A percentile compares a stretch with the other conserved stretches of the same genome.
Conservation (phyloP, 2,329 filamentous ascomycete species). For the Lachnellula cervina region DNA sequence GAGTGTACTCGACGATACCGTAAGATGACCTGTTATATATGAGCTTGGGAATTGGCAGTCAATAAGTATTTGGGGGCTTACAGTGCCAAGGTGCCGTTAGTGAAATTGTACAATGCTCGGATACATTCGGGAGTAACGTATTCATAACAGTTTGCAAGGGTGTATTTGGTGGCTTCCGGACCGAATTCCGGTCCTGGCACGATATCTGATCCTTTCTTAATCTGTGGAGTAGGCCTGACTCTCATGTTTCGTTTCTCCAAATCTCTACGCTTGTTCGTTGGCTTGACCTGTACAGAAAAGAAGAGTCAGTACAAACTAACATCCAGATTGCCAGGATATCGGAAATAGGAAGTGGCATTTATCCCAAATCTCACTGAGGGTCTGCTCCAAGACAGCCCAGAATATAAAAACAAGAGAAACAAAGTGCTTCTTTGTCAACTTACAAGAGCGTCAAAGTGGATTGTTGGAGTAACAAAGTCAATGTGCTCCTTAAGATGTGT, state of each 20-base stretch:
- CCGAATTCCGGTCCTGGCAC: conserved; percentile 10
- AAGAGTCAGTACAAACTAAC: no score
- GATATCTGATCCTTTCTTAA: conserved; percentile 1
- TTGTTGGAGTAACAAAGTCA: conserved; percentile 30
- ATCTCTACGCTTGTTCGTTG: conserved; percentile 10
- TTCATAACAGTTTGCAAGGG: conserved; percentile 40
- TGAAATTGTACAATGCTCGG: conserved; percentile 45
- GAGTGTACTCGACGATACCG: conserved; percentile 51
- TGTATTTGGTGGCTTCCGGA: conserved; percentile 21
- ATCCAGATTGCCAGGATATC: no score
- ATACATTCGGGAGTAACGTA: conserved; percentile 55
- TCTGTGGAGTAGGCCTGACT: conserved; percentile 35
- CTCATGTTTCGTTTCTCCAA: conserved; percentile 9
- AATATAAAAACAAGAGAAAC: no score
- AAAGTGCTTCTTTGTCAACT: conserved; percentile 8
- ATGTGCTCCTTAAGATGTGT: conserved; percentile 27
- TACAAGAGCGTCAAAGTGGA: conserved; percentile 30
- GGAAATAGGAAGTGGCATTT: no score
- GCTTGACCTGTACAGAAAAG: conserved; percentile 3
- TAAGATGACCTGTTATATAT: conserved; percentile 27
- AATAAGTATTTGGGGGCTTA: conserved; percentile 37
- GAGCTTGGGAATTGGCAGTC: not conserved
- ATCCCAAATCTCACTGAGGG: no score
- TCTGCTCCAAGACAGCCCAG: no score
- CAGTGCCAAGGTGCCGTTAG: conserved; percentile 34